phyloP scores from a whole-genome alignment of 345 rosid genomes.

The Sonneratia alba region DNA sequence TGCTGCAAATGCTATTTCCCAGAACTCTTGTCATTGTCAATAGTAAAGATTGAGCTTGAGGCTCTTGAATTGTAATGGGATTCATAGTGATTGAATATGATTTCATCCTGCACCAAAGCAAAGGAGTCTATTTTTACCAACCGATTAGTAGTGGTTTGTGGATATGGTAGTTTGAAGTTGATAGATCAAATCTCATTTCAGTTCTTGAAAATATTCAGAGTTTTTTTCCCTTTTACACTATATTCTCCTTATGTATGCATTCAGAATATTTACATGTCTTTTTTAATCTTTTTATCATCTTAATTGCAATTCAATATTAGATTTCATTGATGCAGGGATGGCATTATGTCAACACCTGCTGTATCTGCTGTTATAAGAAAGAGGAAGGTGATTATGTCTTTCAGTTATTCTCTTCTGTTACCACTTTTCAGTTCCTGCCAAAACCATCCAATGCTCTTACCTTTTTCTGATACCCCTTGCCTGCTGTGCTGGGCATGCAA shows the following conservation, averaged over 20 bases:
- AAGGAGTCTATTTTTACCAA: neutral
- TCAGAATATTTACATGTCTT: conserved; percentile 3
- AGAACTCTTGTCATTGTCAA: neutral
- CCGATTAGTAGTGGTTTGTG: neutral
- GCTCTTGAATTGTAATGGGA: too few species aligned
- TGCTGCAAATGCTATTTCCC: neutral
- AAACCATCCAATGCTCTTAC: conserved; percentile 1
- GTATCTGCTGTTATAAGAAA: conserved; percentile 87
- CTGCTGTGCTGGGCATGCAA: neutral
- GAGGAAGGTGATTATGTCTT: conserved; percentile 39
- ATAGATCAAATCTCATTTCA: neutral
- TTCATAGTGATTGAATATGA: neutral
- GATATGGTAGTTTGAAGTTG: neutral
- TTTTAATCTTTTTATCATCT: neutral
- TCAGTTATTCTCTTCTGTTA: conserved; percentile 2
- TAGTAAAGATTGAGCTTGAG: neutral
- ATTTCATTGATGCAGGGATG: conserved; percentile 47
- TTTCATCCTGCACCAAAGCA: neutral
- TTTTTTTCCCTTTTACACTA: neutral
- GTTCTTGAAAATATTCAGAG: neutral
- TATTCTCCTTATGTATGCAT: neutral
- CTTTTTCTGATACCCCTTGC: neutral
- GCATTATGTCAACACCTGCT: conserved; percentile 79
- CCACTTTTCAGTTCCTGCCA: neutral
- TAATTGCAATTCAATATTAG: conserved; percentile 8